Evolutionary conservation across 768 basidiomycete species (phyloP).

Genomic region (Asterophora lycoperdoides): DNA sequence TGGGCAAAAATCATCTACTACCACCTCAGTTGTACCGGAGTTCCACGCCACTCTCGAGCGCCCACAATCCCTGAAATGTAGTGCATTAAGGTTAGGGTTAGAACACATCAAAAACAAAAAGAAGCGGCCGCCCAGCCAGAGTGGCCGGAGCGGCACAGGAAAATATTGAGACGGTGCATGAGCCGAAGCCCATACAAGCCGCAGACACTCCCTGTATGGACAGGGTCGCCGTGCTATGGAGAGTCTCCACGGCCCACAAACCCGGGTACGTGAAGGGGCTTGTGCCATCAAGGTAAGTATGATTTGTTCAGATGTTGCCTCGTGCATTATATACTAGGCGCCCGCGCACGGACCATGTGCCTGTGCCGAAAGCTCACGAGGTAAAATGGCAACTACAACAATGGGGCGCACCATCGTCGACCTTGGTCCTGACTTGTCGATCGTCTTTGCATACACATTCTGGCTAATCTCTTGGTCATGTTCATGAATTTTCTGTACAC

Average conservation of each 20-base stretch:
- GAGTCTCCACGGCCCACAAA: constrained; percentile 52
- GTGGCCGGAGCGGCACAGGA: constrained; percentile 53
- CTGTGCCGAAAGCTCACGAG: no score
- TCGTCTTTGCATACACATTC: no score
- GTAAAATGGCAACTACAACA: no score
- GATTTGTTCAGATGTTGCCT: constrained; percentile 19
- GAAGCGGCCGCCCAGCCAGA: constrained; percentile 40
- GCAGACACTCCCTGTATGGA: constrained; percentile 53
- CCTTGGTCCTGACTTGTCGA: no score
- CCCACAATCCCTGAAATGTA: no score
- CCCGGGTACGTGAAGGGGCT: constrained; percentile 51
- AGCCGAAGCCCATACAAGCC: constrained; percentile 59
- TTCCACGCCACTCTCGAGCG: no score
- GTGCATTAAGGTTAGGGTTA: constrained; percentile 8
- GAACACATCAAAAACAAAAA: constrained; percentile 25
- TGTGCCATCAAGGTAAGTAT: constrained; percentile 69
- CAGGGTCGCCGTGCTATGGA: constrained; percentile 74
- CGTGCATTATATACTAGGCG: background rate
- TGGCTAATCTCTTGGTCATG: no score
- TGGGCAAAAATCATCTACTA: no score
- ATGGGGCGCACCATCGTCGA: no score
- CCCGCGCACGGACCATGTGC: constrained; percentile 13
- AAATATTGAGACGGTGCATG: constrained; percentile 67
- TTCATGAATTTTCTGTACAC: no score
- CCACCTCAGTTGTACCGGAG: no score